Base-by-base conservation (phyloP, 2,329 filamentous ascomycete species). In the Rasamsonia emersonii region DNA sequence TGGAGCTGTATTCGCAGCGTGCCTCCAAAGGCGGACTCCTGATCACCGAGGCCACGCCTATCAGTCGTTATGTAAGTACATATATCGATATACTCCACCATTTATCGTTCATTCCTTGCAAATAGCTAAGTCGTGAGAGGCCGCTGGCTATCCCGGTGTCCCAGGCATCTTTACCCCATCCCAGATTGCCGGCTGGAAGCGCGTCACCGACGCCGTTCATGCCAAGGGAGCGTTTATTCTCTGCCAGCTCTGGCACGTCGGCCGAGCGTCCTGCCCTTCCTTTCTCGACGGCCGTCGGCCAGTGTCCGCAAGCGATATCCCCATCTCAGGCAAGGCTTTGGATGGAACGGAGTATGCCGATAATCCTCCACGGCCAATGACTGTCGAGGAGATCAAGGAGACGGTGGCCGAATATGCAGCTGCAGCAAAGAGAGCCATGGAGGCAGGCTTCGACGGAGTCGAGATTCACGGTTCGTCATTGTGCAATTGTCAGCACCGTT, bases 171-270 rank as follows among this genome's bases (percentile, higher is more conserved):
- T 62, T 44, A 68, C 50, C 7, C 50, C 62, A 0, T 61, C 58
- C 9, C 73, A 79, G 36, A 58, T 76, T n/a, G 58, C 57, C 1
- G 68, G 60, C 0, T 82, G 77, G 77, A 70, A 65, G 41, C 53
- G 62, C 3, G 58, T 80, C 19, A 73, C 69, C 2, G 64, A 73
- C 11, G 69, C 67, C 0, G 73, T 81, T 0, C 77, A 82, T 44
- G 57, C 59, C 16, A 75, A 74, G 39, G 70, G 70, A 2, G 65
- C 62, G 11, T 73, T 61, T 45, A 73, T 80, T 16, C 77, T 61
- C 50, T 56, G 64, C 2, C 77, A 82, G 45, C 58, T 82, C 0
- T 79, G 72, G 62, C 66, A 67, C 0, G 56, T 71, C 9, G 75
- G 77, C 2, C 66, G 77, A 8, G 63, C 65, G 4, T 68, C 69